A percentile compares a stretch with the other conserved stretches of the same genome.
Conservation (phyloP, 306 rosid genomes). For the Trifolium pratense region DNA sequence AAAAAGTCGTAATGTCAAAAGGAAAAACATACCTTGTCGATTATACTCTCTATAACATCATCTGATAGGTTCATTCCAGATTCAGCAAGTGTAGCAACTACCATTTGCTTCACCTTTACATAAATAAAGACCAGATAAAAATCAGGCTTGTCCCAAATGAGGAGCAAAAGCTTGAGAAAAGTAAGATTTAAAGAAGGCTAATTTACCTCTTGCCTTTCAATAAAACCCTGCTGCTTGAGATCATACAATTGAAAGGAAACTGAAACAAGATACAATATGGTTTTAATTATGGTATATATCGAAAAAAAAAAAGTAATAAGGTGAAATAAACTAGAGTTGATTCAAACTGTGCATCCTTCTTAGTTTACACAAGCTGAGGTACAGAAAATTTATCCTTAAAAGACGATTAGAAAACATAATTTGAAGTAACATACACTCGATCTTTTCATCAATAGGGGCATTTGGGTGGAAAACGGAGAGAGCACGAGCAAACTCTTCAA, state of each 20-base stretch:
- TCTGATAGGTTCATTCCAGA: constrained; percentile 99
- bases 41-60: constrained; percentile 96
- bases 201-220: constrained; percentile 94
- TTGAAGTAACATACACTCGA: constrained; percentile 68
- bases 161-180: not conserved
- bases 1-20: not conserved
- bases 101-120: constrained; percentile 97
- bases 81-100: constrained; percentile 98
- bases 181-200: not conserved
- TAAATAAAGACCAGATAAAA: constrained; percentile 1
- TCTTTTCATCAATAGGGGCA: constrained; percentile 93
- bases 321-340: constrained; percentile 8
- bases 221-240: constrained; percentile 98
- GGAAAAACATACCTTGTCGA: constrained; percentile 73
- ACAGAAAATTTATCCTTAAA: too few relatives aligned
- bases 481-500: constrained; percentile 98
- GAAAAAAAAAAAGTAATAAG: not conserved
- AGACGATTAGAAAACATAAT: not conserved
- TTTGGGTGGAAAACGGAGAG: constrained; percentile 95
- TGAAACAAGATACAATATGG: constrained; percentile 48
- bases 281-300: constrained; percentile 2
- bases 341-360: too few relatives aligned
- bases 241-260: constrained; percentile 97
- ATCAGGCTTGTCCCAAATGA: constrained; percentile 18
- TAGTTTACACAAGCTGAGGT: too few relatives aligned